Evolutionary conservation across 2,329 filamentous ascomycete genomes (phyloP), one percentile per base, ranked within the genome.

Genomic region (Bretziella fagacearum): DNA sequence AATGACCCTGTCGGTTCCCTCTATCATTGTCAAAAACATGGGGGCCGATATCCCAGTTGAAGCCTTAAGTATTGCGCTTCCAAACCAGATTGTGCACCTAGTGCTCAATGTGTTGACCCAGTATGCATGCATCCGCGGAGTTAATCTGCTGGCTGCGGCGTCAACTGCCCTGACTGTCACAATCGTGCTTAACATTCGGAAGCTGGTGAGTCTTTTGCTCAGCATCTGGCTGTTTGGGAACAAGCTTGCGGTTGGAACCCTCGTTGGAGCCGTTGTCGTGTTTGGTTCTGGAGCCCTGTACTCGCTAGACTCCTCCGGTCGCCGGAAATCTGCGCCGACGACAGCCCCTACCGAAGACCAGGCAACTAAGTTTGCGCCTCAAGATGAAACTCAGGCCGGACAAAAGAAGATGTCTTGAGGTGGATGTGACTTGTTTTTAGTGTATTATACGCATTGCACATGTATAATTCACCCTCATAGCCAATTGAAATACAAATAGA

Each of bases 171-270:
- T 98, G 47, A 96, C 91, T 0, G 91, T 98, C 20, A 95, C 89
- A 1, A 93, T 98, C 55, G 86, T 96, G 41, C 69, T 98, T 51
- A 98, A 96, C 60, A 83, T 98, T 51, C 75, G 91, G 55, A 98
- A 98, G 63, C 68, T 98, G 17, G 81, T 94, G 47, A 95, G 87
- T 56, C 72, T 96, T 51, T 66, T 96, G 52, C 62, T 96, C 50
- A 95, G 87, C 55, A 93, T 96, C 50, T 89, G 86, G 73, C 63
- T 98, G 1, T 98, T 98, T 63, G 91, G 89, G 4, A 95, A 98
- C 59, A 64, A 72, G 32, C 67, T 98, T 53, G 76, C 81, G 10
- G 64, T 69, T 0, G 80, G 84, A 32, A 94, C 93, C 51, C 63
- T 93, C 46, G 51, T 84, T 3, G 91, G 91, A 2, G 87, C 89